phyloP scores from a whole-genome alignment of 768 basidiomycete genomes.

The Termitomyces sp. region DNA sequence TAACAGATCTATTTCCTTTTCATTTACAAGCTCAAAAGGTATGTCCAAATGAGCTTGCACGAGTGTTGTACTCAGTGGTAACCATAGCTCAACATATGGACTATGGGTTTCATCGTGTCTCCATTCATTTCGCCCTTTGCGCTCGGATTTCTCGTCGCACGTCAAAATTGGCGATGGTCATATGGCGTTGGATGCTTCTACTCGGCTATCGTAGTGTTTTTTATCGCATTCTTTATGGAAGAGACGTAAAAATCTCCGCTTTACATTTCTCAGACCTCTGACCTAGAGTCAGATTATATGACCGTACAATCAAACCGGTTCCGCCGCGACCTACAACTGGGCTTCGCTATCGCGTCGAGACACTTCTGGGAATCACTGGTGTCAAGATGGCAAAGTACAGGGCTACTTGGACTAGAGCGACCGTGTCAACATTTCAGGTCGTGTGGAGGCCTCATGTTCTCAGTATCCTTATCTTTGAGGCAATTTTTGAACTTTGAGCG shows the following conservation, averaged over 20 bases:
- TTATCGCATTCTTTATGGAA: conserved; percentile 59
- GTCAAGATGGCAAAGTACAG: conserved; percentile 54
- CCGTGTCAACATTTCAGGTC: conserved; percentile 45
- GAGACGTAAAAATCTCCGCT: conserved; percentile 49
- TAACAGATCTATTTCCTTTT: conserved; percentile 57
- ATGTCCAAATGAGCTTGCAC: background rate
- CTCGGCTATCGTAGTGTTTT: conserved; percentile 44
- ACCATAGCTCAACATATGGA: conserved; percentile 62
- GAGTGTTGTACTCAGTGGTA: background rate
- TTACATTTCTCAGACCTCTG: background rate
- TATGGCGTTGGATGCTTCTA: conserved; percentile 67
- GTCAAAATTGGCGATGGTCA: conserved; percentile 59
- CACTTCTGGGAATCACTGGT: conserved; percentile 63
- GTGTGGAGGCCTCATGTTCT: conserved; percentile 63
- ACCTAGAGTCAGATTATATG: conserved; percentile 47
- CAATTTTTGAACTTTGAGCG: conserved; percentile 13
- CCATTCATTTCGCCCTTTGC: conserved; percentile 64
- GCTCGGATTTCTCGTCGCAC: conserved; percentile 65
- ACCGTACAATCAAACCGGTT: conserved; percentile 52
- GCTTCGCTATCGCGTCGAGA: conserved; percentile 52
- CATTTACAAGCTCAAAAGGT: conserved; percentile 56
- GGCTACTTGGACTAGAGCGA: conserved; percentile 42
- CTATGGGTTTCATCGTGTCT: conserved; percentile 68
- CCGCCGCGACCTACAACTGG: conserved; percentile 37
- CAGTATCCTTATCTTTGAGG: conserved; percentile 50